phyloP scores from a whole-genome alignment of 805 yeast genomes.

The Starmerella tilneyi region DNA sequence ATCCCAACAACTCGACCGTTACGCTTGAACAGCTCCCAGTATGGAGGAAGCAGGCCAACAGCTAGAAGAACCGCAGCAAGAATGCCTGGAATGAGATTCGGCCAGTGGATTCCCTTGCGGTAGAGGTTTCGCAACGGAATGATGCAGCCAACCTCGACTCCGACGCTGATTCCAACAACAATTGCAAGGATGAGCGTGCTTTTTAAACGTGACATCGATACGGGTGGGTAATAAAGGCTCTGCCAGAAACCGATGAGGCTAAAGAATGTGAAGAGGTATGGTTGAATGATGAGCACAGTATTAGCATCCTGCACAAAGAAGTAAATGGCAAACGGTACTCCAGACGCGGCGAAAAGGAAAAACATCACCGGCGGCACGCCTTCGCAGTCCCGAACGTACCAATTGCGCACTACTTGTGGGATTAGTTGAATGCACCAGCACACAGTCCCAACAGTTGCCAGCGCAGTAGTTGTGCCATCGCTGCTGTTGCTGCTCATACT shows the following conservation, averaged over 20 bases:
- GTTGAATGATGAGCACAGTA: constrained; percentile 75
- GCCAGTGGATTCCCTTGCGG: constrained; percentile 53
- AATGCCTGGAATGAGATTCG: constrained; percentile 67
- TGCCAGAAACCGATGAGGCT: constrained; percentile 61
- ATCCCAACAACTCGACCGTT: constrained; percentile 81
- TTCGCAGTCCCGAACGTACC: constrained; percentile 61
- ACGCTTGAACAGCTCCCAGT: constrained; percentile 69
- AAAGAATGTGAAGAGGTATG: constrained; percentile 66
- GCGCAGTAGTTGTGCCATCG: constrained; percentile 30
- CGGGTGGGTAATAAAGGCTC: constrained; percentile 66
- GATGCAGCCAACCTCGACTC: constrained; percentile 59
- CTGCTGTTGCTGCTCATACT: not conserved
- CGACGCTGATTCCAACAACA: constrained; percentile 42
- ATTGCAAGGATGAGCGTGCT: constrained; percentile 32
- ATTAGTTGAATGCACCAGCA: constrained; percentile 87
- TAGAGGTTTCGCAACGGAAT: constrained; percentile 53
- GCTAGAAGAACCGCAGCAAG: constrained; percentile 68
- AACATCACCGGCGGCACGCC: constrained; percentile 87
- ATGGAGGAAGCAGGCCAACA: constrained; percentile 77
- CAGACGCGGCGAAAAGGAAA: constrained; percentile 70
- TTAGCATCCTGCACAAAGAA: constrained; percentile 61
- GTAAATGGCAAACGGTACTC: constrained; percentile 79
- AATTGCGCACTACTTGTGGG: constrained; percentile 75
- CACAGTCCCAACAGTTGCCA: constrained; percentile 82
- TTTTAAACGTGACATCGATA: constrained; percentile 27